A percentile compares a stretch with the other conserved stretches of the same genome.
Evolutionary conservation across 2,329 filamentous ascomycete genomes (phyloP).

Genomic region (Ophiocordyceps australis): DNA sequence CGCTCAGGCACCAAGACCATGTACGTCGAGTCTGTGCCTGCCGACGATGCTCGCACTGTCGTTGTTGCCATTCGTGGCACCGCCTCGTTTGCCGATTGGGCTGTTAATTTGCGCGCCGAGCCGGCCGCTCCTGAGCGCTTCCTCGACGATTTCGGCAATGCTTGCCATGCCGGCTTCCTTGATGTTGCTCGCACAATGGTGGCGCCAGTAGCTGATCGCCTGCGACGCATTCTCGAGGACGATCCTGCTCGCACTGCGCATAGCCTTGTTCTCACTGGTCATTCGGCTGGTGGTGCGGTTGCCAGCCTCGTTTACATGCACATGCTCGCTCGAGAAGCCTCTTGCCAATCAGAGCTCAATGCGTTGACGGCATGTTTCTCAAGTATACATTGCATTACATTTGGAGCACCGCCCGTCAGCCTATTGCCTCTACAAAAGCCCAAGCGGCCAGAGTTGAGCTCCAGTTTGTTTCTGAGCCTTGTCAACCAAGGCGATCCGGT

Average conservation of each 20-base stretch:
- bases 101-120: constrained; percentile 57
- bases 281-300: constrained; percentile 73
- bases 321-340: constrained; percentile 45
- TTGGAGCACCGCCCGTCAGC: constrained; percentile 66
- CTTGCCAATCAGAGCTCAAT: constrained; percentile 49
- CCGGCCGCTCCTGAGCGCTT: constrained; percentile 51
- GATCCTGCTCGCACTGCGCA: constrained; percentile 47
- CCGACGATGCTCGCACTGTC: constrained; percentile 61
- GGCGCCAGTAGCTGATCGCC: constrained; percentile 48
- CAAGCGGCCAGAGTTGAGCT: constrained; percentile 25
- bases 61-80: constrained; percentile 74
- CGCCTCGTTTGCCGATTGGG: constrained; percentile 70
- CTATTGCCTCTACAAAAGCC: constrained; percentile 50
- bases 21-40: constrained; percentile 64
- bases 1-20: constrained; percentile 65
- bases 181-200: constrained; percentile 61
- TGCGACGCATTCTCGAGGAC: constrained; percentile 53
- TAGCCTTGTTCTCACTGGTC: constrained; percentile 68
- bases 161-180: constrained; percentile 68
- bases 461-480: constrained; percentile 62
- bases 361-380: constrained; percentile 53
- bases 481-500: constrained; percentile 81
- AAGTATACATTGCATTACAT: constrained; percentile 68
- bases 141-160: constrained; percentile 59
- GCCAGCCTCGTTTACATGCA: constrained; percentile 66